A percentile compares a stretch with the other conserved stretches of the same genome.
Conservation (phyloP, 495 filamentous ascomycete genomes). For the Durotheca rogersii region DNA sequence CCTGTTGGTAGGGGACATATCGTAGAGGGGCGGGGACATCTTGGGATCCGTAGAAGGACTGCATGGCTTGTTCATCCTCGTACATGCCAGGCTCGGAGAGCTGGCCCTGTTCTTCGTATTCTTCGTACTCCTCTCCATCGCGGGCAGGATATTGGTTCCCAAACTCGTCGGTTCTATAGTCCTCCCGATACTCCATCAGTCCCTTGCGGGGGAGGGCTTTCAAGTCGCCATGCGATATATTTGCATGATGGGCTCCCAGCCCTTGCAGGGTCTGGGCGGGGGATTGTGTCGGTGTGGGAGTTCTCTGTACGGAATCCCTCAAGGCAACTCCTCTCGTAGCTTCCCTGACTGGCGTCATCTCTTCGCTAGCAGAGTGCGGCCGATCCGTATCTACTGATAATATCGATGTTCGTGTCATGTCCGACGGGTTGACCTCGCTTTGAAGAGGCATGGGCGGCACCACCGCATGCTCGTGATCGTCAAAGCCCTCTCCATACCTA, state of each 20-base stretch:
- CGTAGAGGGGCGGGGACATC: slow-evolving; percentile 56
- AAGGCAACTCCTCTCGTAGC: slow-evolving; percentile 52
- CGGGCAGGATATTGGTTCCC: slow-evolving; percentile 41
- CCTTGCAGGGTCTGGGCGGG: slow-evolving; percentile 44
- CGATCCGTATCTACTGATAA: slow-evolving; percentile 77
- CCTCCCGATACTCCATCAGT: slow-evolving; percentile 40
- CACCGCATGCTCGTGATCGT: slow-evolving; percentile 41
- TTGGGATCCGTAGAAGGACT: slow-evolving; percentile 54
- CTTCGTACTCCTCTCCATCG: slow-evolving; percentile 40
- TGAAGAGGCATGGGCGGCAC: slow-evolving; percentile 79
- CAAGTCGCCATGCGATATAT: slow-evolving; percentile 53
- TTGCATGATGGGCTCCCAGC: slow-evolving; percentile 51
- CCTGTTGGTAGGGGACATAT: slow-evolving; percentile 57
- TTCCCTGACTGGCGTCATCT: slow-evolving; percentile 57
- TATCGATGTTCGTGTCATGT: slow-evolving; percentile 85
- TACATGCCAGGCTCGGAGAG: slow-evolving; percentile 43
- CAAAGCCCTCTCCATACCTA: slow-evolving; percentile 38
- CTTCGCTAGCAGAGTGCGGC: slow-evolving; percentile 61
- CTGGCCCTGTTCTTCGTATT: slow-evolving; percentile 50
- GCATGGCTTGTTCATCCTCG: slow-evolving; percentile 38
- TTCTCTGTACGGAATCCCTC: slow-evolving; percentile 37
- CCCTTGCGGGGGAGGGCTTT: slow-evolving; percentile 45
- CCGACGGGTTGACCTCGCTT: slow-evolving; percentile 79
- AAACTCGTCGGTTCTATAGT: slow-evolving; percentile 50
- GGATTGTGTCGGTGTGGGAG: slow-evolving; percentile 44